phyloP scores from a whole-genome alignment of 1,139 yeast species.

The Geotrichum candidum region DNA sequence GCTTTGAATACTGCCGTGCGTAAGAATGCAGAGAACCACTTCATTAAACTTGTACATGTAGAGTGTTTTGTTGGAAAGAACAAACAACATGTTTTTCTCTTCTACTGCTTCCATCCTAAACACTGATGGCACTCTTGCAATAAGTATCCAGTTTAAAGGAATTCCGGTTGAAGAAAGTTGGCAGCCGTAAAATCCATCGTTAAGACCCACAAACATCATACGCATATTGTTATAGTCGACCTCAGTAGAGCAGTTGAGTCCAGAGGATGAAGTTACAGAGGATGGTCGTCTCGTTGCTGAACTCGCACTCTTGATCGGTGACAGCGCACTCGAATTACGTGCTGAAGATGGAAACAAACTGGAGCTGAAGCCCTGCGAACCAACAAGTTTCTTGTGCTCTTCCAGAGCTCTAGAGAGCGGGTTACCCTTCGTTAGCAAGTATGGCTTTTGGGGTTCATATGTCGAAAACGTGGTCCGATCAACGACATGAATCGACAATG shows the following conservation, averaged over 20 bases:
- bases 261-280: conserved; percentile 1
- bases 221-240: conserved; percentile 5
- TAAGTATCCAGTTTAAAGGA: conserved; percentile 13
- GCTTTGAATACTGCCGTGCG: conserved; percentile 8
- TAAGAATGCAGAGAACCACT: conserved; percentile 4
- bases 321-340: not conserved
- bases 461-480: conserved; percentile 11
- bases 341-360: not conserved
- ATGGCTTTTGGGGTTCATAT: conserved; percentile 7
- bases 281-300: not conserved
- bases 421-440: conserved; percentile 3
- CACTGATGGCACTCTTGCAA: conserved; percentile 6
- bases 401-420: conserved; percentile 8
- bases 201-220: conserved; percentile 11
- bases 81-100: conserved; percentile 14
- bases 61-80: conserved; percentile 4
- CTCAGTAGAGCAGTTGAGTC: conserved; percentile 11
- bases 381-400: conserved; percentile 6
- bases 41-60: conserved; percentile 13
- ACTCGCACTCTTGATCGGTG: not conserved
- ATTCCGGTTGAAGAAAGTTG: conserved; percentile 1
- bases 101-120: conserved; percentile 13
- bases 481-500: conserved; percentile 10
- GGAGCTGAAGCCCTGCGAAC: not conserved
- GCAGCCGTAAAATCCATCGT: conserved; percentile 11